phyloP scores from a whole-genome alignment of 768 basidiomycete genomes.

The Obba rivulosa region DNA sequence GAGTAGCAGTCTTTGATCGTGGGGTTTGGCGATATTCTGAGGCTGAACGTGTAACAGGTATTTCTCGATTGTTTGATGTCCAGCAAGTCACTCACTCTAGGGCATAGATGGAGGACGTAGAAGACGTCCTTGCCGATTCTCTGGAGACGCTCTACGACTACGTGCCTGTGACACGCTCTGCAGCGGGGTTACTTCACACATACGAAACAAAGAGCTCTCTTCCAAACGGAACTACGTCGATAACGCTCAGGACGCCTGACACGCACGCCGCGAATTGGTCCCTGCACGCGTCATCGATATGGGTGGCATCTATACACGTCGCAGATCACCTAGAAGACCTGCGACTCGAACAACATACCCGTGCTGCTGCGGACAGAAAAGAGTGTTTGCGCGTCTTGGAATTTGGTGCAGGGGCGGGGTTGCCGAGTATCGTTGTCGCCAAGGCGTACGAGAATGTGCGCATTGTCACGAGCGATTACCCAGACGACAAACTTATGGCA shows the following conservation, averaged over 20 bases:
- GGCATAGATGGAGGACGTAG: slow-evolving; percentile 41
- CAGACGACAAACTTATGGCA: slow-evolving; percentile 54
- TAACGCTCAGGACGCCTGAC: slow-evolving; percentile 57
- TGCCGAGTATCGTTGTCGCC: slow-evolving; percentile 67
- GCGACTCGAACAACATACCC: slow-evolving; percentile 27
- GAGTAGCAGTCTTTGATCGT: too few relatives aligned
- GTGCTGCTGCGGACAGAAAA: slow-evolving; percentile 1
- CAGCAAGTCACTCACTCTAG: too few relatives aligned
- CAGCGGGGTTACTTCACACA: slow-evolving; percentile 47
- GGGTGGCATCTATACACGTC: slow-evolving; percentile 62
- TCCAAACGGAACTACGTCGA: slow-evolving; percentile 9
- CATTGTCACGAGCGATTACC: slow-evolving; percentile 66
- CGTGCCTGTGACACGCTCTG: slow-evolving; percentile 54
- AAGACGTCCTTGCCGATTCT: slow-evolving; percentile 66
- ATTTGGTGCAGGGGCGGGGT: slow-evolving; percentile 68
- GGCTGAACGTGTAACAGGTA: too few relatives aligned
- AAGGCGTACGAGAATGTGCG: slow-evolving; percentile 33
- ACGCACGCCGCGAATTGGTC: slow-evolving; percentile 67
- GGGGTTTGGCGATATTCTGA: too few relatives aligned
- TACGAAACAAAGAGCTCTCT: slow-evolving; percentile 28
- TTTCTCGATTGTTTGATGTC: too few relatives aligned
- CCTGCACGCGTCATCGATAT: slow-evolving; percentile 73
- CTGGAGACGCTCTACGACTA: slow-evolving; percentile 59
- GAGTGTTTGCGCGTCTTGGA: slow-evolving; percentile 45
- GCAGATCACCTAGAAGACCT: slow-evolving; percentile 58